Evolutionary conservation across 495 filamentous ascomycete species (phyloP), one percentile per base, ranked within the genome.

Genomic region (Lindgomyces ingoldianus): DNA sequence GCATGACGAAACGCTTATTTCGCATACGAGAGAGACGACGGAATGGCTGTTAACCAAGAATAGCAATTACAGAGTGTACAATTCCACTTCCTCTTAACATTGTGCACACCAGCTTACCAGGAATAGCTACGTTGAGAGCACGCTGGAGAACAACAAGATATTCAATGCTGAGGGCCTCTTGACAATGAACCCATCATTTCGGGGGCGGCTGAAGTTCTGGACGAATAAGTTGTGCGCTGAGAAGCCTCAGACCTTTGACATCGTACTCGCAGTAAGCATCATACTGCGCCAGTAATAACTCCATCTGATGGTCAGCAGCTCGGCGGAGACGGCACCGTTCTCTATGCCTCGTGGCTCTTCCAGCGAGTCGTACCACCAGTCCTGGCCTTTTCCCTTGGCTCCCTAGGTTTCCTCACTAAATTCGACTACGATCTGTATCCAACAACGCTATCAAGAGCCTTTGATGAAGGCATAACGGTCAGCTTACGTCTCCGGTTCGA

Each of bases 271-370:
- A 0, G 77, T 79, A 76, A 46, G 74, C 49, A 18, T 14, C 47
- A 51, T 51, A 11, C 18, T 24, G n/a, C n/a, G n/a, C n/a, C n/a
- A 33, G 4, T 47, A 48, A 36, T 26, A 25, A 54, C 49, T 22
- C 45, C 4, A 27, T 11, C 47, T 45, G 26, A 57, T 12, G 16
- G 1, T 65, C 11, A 33, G 3, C 57, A 79, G 76, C 86, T 98
- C 2, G 94, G 94, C n/a, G 94, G 94, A 10, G 94, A 98, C 72
- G 94, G 94, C 14, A 98, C 94, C 0, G 93, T 98, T 29, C 79
- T 98, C 29, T 98, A 96, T 72, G 90, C 94, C 0, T 91, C 87
- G 70, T 98, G 95, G 93, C 80, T 98, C 29, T 98, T 98, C 74
- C 94, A 98, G 80, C 81, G 91, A n/a, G 87, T 98, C 56, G 93